phyloP scores from a whole-genome alignment of 495 filamentous ascomycete genomes.

The Penicillium cinerascens region DNA sequence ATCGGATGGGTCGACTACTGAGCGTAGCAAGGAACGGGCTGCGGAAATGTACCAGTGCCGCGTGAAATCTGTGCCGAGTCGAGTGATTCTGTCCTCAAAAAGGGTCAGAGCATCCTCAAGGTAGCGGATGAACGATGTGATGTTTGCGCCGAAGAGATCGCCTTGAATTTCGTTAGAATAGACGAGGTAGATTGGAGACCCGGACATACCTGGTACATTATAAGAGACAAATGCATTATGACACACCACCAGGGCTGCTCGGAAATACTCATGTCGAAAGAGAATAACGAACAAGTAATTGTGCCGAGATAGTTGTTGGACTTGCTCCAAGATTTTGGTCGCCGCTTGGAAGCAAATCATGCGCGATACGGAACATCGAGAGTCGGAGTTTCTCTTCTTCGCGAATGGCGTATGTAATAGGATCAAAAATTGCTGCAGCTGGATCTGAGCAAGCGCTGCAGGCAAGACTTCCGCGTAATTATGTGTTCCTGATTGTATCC shows the following conservation, averaged over 20 bases:
- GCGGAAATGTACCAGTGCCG: conserved; percentile 34
- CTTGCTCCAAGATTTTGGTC: conserved; percentile 12
- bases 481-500: conserved; percentile 1
- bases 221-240: conserved; percentile 16
- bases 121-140: conserved; percentile 11
- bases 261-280: conserved; percentile 20
- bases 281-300: conserved; percentile 11
- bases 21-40: conserved; percentile 14
- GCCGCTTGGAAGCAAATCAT: conserved; percentile 26
- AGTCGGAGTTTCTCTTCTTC: conserved; percentile 7
- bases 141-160: conserved; percentile 10
- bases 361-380: conserved; percentile 18
- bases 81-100: conserved; percentile 26
- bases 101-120: conserved; percentile 23
- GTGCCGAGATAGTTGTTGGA: conserved; percentile 8
- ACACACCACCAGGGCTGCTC: conserved; percentile 20
- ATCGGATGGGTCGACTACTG: conserved; percentile 1
- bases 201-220: background rate
- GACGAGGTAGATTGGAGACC: no score
- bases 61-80: conserved; percentile 27
- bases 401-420: conserved; percentile 31
- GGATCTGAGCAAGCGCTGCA: conserved; percentile 22
- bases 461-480: background rate
- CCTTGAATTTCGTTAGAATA: conserved; percentile 6
- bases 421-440: conserved; percentile 28